Percentiles rank a stretch among this genome's conserved stretches.
Conservation (phyloP, 257 asterid genomes). For the Echium plantagineum region DNA sequence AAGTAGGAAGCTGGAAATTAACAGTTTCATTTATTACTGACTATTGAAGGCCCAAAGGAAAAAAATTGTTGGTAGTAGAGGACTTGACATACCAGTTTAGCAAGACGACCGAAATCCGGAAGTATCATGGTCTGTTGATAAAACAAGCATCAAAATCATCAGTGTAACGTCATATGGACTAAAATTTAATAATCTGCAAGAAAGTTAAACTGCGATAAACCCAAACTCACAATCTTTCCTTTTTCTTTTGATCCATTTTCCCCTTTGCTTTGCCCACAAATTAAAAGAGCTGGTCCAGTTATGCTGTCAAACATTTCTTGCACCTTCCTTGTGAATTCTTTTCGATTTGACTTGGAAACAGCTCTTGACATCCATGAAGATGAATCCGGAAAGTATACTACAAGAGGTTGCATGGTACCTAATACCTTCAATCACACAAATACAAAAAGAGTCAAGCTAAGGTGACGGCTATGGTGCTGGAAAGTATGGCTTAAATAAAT, state of each 20-base stretch:
- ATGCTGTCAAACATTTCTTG: slow-evolving; percentile 80
- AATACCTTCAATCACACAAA: slow-evolving; percentile 47
- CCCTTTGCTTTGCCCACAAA: slow-evolving; percentile 77
- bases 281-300: slow-evolving; percentile 64
- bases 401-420: slow-evolving; percentile 73
- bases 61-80: not conserved
- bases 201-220: not conserved
- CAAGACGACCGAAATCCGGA: slow-evolving; percentile 85
- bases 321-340: slow-evolving; percentile 58
- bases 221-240: slow-evolving; percentile 68
- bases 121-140: slow-evolving; percentile 83
- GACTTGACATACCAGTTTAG: slow-evolving; percentile 64
- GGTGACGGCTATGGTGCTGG: not conserved
- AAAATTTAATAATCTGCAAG: slow-evolving; percentile 3
- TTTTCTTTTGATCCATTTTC: slow-evolving; percentile 76
- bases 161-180: slow-evolving; percentile 5
- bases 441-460: slow-evolving; percentile 7
- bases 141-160: slow-evolving; percentile 15
- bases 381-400: slow-evolving; percentile 85
- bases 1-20: too few species aligned
- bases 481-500: not conserved
- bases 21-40: not conserved
- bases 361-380: slow-evolving; percentile 75
- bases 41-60: not conserved
- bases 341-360: slow-evolving; percentile 59